Conservation (phyloP, 23 red algal genomes). For the Gracilaria domingensis region DNA sequence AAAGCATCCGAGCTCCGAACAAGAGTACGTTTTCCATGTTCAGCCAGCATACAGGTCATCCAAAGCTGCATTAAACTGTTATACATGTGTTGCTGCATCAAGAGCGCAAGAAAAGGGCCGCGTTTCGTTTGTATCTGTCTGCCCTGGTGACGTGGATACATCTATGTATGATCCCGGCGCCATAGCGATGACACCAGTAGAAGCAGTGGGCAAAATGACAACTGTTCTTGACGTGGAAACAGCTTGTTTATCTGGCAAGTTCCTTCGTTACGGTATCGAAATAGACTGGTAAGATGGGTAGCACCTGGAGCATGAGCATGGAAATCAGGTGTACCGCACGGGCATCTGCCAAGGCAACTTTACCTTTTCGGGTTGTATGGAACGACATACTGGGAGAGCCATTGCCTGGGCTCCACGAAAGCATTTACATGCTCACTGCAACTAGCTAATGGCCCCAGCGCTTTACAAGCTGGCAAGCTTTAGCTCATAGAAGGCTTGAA, state of each 20-base stretch:
- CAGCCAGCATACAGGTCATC: conserved; percentile 76
- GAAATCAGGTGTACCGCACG: too few relatives aligned
- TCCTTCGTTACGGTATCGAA: neutral
- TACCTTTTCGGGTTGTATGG: too few relatives aligned
- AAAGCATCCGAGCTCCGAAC: neutral
- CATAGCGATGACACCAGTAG: neutral
- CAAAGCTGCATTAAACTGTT: conserved; percentile 66
- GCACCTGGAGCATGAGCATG: neutral
- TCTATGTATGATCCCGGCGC: conserved; percentile 23
- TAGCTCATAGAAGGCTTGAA: too few relatives aligned
- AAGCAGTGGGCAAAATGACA: conserved; percentile 42
- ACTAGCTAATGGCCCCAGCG: too few relatives aligned
- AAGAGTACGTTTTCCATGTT: conserved; percentile 33
- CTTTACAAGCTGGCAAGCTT: too few relatives aligned
- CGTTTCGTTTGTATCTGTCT: conserved; percentile 43
- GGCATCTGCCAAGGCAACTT: too few relatives aligned
- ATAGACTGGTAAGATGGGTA: conserved; percentile 7
- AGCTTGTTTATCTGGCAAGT: neutral
- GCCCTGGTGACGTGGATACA: conserved; percentile 63
- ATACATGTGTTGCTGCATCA: conserved; percentile 13
- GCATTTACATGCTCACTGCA: too few relatives aligned
- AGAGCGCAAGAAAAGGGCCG: neutral
- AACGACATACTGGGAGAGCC: too few relatives aligned
- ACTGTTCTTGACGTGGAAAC: conserved; percentile 3
- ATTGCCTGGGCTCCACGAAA: too few relatives aligned